Evolutionary conservation across 1,284 basidiomycete species (phyloP), one percentile per base, ranked within the genome.

Genomic region (Lentinula novae-zelandiae): DNA sequence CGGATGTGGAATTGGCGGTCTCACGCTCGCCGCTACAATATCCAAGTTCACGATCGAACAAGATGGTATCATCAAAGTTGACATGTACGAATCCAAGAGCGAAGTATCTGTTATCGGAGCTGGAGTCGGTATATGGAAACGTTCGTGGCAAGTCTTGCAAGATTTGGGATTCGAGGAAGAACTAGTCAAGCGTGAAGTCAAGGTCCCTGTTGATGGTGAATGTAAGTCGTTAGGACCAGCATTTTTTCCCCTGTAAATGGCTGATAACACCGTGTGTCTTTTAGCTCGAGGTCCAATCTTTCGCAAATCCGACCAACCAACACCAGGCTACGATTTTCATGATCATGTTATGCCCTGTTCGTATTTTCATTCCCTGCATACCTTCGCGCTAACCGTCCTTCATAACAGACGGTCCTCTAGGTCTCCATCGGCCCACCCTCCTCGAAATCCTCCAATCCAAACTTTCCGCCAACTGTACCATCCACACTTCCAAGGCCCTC

Each of bases 41-140:
- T 70, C 66, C 27, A 67, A 65, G 34, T 70, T 68, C 53, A 63
- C 67, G 15, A 51, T 63, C 8, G 60, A 64, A 31, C 33, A 34
- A 13, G 15, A 49, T 36, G 48, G 42, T 6, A 44, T 31, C 8
- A 63, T 70, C n/a, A 65, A 64, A 1, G 64, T 76, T 17, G 71
- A 75, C 58, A 60, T 78, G 22, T 78, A 76, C 53, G 76, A 78
- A 62, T 65, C 72, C 0, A 69, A 68, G 5, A 57, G 71, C 8
- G 71, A 75, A 60, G 71, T 78, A 38, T 72, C 71, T 0, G 70
- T 72, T 22, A 68, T 74, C 27, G 76, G 76, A 1, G 71, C 73
- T 2, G 75, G 73, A 1, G 73, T 77, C 15, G 70, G 71, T 0
- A 71, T 77, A 8, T 77, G 75, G 76, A 73, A 74, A 46, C 70